A percentile compares a stretch with the other conserved stretches of the same genome.
phyloP scores from a whole-genome alignment of 75 land plant species.

The Ceratopteris richardii region DNA sequence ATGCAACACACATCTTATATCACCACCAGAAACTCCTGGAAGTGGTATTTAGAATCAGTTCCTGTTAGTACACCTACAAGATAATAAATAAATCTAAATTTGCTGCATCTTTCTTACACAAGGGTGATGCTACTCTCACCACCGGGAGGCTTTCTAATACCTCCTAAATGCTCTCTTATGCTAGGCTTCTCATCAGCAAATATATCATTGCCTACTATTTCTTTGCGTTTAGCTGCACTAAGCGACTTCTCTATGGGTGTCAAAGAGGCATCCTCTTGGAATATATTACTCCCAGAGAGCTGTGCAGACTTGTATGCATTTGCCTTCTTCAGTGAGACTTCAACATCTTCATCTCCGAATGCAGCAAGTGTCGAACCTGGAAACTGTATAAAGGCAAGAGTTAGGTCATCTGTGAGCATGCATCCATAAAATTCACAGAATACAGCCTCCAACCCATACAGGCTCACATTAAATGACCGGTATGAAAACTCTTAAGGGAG shows the following conservation, averaged over 20 bases:
- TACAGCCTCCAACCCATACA: background rate
- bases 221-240: slow-evolving; percentile 33
- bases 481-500: no score
- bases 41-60: no score
- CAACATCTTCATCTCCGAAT: slow-evolving; percentile 35
- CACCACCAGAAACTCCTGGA: no score
- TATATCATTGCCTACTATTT: slow-evolving; percentile 46
- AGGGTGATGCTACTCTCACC: slow-evolving; percentile 43
- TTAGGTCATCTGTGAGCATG: no score
- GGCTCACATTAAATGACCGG: no score
- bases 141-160: slow-evolving; percentile 41
- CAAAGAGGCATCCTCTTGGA: slow-evolving; percentile 13
- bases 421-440: no score
- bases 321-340: slow-evolving; percentile 11
- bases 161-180: slow-evolving; percentile 31
- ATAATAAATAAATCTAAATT: no score
- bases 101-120: slow-evolving; percentile 4
- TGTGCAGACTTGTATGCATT: slow-evolving; percentile 35
- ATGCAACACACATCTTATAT: no score
- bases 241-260: slow-evolving; percentile 16
- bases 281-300: slow-evolving; percentile 33
- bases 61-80: no score
- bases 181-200: slow-evolving; percentile 39
- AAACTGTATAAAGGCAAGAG: background rate
- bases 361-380: background rate